phyloP scores from a whole-genome alignment of 306 rosid genomes.

The Trifolium subterraneum region DNA sequence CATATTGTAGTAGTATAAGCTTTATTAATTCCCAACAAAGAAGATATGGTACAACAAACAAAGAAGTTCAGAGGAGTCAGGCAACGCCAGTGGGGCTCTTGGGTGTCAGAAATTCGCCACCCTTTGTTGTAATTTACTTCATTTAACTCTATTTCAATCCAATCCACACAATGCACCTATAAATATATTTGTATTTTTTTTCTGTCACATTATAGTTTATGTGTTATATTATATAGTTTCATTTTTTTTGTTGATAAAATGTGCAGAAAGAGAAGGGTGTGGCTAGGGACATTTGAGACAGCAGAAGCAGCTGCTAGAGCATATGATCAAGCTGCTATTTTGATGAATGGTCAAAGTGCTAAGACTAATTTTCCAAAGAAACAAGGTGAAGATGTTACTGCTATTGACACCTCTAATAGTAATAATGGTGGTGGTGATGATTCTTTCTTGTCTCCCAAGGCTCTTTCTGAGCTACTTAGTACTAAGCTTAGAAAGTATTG shows the following conservation, averaged over 20 bases:
- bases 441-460: slow-evolving; percentile 69
- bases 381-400: slow-evolving; percentile 19
- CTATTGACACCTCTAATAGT: background rate
- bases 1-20: background rate
- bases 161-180: slow-evolving; percentile 16
- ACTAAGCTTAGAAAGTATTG: slow-evolving; percentile 86
- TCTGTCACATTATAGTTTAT: background rate
- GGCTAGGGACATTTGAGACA: slow-evolving; percentile 98
- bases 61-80: slow-evolving; percentile 98
- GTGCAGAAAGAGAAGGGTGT: slow-evolving; percentile 89
- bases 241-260: background rate
- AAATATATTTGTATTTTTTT: background rate
- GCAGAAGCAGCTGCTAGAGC: slow-evolving; percentile 99
- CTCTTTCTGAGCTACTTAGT: slow-evolving; percentile 83
- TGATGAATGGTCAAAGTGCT: slow-evolving; percentile 94
- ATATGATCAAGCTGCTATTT: slow-evolving; percentile 92
- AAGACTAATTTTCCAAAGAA: slow-evolving; percentile 80
- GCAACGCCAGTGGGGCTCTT: slow-evolving; percentile 99
- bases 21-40: slow-evolving; percentile 37
- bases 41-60: slow-evolving; percentile 74
- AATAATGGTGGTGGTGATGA: background rate
- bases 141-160: background rate
- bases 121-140: slow-evolving; percentile 68
- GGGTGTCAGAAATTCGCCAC: slow-evolving; percentile 99
- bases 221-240: background rate